A percentile compares a stretch with the other conserved stretches of the same genome.
These are phyloP conservation scores for Fomitopsis palustris DNA, from an alignment of 1,284 basidiomycete genomes.

Conservation along the genomic window DNA sequence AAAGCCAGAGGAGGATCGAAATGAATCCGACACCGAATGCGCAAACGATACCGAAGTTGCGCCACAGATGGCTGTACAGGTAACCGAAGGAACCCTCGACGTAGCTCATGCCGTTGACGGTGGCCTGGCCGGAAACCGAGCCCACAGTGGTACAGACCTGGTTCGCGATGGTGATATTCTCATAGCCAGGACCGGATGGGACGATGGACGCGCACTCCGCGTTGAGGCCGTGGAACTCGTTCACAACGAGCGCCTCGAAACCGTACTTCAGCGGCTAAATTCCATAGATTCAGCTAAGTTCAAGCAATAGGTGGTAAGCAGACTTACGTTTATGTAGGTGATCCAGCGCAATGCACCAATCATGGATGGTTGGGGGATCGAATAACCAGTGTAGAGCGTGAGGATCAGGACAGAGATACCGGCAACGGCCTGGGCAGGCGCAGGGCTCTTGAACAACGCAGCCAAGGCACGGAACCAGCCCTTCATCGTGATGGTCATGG, in stretches of 20 bases:
- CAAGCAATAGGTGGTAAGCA: slow-evolving; percentile 10
- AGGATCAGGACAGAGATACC: slow-evolving; percentile 50
- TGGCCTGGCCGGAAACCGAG: slow-evolving; percentile 40
- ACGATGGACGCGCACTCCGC: slow-evolving; percentile 39
- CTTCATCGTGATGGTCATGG: slow-evolving; percentile 56
- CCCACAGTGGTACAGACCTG: slow-evolving; percentile 63
- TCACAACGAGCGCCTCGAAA: slow-evolving; percentile 50
- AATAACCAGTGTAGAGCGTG: slow-evolving; percentile 47
- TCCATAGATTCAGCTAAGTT: no score
- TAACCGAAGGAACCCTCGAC: slow-evolving; percentile 62
- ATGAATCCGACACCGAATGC: slow-evolving; percentile 50
- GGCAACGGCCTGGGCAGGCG: slow-evolving; percentile 57
- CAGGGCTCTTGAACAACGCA: slow-evolving; percentile 47
- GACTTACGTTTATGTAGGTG: slow-evolving; percentile 54
- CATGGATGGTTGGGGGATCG: slow-evolving; percentile 52
- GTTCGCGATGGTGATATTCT: slow-evolving; percentile 45
- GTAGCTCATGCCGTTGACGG: slow-evolving; percentile 51
- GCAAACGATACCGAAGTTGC: slow-evolving; percentile 55
- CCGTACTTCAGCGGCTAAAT: slow-evolving; percentile 44
- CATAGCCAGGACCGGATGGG: slow-evolving; percentile 51
- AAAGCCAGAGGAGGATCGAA: slow-evolving; percentile 45
- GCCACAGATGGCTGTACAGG: slow-evolving; percentile 61
- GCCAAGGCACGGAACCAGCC: slow-evolving; percentile 58
- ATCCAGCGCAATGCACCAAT: slow-evolving; percentile 65
- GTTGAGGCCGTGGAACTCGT: slow-evolving; percentile 51